Evolutionary conservation across 2,329 filamentous ascomycete species (phyloP).

Genomic region (Fusarium acutatum): DNA sequence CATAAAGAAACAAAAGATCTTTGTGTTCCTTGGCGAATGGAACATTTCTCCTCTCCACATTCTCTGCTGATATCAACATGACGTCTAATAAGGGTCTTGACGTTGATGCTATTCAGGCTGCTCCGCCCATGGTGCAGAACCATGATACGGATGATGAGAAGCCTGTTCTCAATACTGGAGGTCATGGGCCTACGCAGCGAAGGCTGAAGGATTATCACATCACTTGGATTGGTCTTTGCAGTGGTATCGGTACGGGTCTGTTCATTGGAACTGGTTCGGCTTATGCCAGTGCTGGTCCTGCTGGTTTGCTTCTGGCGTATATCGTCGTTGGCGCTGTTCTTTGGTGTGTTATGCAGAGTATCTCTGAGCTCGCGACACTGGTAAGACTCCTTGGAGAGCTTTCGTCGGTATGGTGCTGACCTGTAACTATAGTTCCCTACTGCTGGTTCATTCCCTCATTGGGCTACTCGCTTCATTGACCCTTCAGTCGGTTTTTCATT

Average conservation of each 20-base stretch:
- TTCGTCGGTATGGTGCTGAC: background rate
- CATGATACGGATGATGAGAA: constrained; percentile 9
- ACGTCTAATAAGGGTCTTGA: background rate
- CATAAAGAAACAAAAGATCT: background rate
- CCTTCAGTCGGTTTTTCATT: constrained; percentile 36
- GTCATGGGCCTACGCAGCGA: constrained; percentile 34
- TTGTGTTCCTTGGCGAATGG: background rate
- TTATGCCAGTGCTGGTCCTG: constrained; percentile 36
- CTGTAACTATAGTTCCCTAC: constrained; percentile 23
- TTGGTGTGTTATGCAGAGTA: constrained; percentile 41
- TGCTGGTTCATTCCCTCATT: constrained; percentile 39
- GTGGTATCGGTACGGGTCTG: constrained; percentile 37
- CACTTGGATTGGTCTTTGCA: constrained; percentile 39
- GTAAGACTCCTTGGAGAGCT: background rate
- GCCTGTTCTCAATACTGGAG: constrained; percentile 35
- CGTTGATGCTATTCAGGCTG: constrained; percentile 14
- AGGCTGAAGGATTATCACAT: constrained; percentile 36
- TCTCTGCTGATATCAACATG: background rate
- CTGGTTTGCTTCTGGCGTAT: constrained; percentile 35
- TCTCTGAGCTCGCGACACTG: constrained; percentile 35
- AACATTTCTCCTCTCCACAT: background rate
- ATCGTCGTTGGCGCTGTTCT: constrained; percentile 34
- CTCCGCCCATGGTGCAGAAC: background rate
- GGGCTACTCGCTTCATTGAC: constrained; percentile 40
- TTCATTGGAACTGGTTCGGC: constrained; percentile 39